These are phyloP conservation scores for Lunularia cruciata DNA, from an alignment of 225 moss, liverwort and hornwort species.

Conservation along the genomic window DNA sequence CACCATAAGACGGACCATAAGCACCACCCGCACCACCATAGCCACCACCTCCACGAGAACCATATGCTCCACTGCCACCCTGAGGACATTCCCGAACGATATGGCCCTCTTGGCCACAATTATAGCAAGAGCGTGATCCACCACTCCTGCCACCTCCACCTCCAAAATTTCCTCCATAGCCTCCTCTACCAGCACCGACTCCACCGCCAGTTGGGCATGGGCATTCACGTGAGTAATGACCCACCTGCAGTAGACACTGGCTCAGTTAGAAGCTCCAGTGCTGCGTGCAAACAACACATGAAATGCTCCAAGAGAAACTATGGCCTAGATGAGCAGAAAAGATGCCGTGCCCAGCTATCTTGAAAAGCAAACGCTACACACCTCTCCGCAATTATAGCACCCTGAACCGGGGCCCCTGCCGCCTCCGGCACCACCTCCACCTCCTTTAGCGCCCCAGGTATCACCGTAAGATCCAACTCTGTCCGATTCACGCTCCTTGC, in stretches of 20 bases:
- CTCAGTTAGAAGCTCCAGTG: not conserved
- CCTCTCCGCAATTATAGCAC: slow-evolving; percentile 95
- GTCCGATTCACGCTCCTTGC: slow-evolving; percentile 83
- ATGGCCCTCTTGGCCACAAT: slow-evolving; percentile 92
- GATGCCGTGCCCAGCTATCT: too few species aligned
- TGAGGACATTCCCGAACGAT: slow-evolving; percentile 88
- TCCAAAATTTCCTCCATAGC: slow-evolving; percentile 60
- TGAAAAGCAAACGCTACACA: slow-evolving; percentile 15
- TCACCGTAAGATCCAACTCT: slow-evolving; percentile 91
- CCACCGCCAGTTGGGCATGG: slow-evolving; percentile 70
- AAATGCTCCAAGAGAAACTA: not conserved
- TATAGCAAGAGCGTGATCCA: slow-evolving; percentile 64
- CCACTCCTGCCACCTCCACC: slow-evolving; percentile 57
- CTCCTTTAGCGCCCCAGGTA: slow-evolving; percentile 72
- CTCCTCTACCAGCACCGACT: slow-evolving; percentile 50
- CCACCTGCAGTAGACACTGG: slow-evolving; percentile 42
- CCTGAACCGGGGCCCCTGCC: slow-evolving; percentile 58
- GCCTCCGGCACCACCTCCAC: slow-evolving; percentile 49
- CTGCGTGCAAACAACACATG: not conserved
- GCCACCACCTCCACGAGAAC: slow-evolving; percentile 41
- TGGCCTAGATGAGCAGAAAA: not conserved
- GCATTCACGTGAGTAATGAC: slow-evolving; percentile 88
- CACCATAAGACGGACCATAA: slow-evolving; percentile 38
- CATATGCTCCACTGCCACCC: slow-evolving; percentile 50
- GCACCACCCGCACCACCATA: slow-evolving; percentile 56